Conservation (phyloP, 2,329 filamentous ascomycete species). For the Tolypocladium pustulatum region DNA sequence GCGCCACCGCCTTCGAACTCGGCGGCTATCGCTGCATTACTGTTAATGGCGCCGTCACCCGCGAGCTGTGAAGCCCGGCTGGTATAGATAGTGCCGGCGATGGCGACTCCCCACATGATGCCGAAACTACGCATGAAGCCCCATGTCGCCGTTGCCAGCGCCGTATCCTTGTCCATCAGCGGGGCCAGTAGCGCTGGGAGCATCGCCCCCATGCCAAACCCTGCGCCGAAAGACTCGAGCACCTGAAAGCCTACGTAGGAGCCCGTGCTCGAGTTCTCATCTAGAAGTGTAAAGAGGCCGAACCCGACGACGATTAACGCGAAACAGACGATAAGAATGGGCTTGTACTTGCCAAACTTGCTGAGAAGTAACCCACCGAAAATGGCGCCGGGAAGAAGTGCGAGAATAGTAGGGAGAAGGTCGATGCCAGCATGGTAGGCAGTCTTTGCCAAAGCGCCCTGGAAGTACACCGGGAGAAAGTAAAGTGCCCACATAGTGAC, state of each 20-base stretch:
- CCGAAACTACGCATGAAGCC: neutral
- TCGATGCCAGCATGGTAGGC: neutral
- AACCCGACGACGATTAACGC: neutral
- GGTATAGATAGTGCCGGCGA: neutral
- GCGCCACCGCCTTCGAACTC: neutral
- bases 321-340: neutral
- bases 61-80: neutral
- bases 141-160: neutral
- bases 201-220: neutral
- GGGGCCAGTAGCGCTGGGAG: neutral
- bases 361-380: neutral
- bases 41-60: neutral
- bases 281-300: neutral
- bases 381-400: neutral
- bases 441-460: neutral
- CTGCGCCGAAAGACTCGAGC: neutral
- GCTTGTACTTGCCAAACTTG: neutral
- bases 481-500: neutral
- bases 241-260: neutral
- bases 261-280: neutral
- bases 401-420: neutral
- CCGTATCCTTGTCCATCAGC: neutral
- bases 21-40: neutral
- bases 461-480: neutral
- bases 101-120: neutral